Evolutionary conservation across 2,329 filamentous ascomycete species (phyloP), one percentile per base, ranked within the genome.

Genomic region (Trichothecium sympodiale): DNA sequence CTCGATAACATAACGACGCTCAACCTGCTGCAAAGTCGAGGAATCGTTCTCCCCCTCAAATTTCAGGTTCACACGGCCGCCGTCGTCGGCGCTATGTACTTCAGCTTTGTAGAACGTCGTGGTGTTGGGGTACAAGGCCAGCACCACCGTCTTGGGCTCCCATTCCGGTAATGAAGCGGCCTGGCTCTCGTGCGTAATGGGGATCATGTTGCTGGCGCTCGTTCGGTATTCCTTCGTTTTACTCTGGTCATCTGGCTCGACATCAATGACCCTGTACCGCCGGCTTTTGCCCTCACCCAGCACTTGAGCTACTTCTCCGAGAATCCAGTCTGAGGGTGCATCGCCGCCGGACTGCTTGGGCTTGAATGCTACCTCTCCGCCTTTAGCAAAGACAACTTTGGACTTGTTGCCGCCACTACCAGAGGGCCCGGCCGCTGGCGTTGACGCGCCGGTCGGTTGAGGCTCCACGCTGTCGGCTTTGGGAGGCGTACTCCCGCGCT

Each of bases 71-170:
- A 80, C 75, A 41, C 67, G 70, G 29, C 66, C 50, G 41, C 65
- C 54, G 28, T 62, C 62, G 23, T 79, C 64, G 65, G 74, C 78
- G 26, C 78, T 78, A 59, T 84, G 81, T 8, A 89, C 83, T 46
- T 87, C 82, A 2, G 84, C 84, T 52, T 83, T 79, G 55, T 91
- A 91, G 48, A 91, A 89, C 0, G 83, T 88, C 1, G 84, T 88
- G 1, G 84, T 89, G 47, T 86, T 79, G 0, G 84, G 84, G 50
- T 91, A 91, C 39, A 86, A 63, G 0, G 84, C 84, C 38, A 89
- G 64, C 8, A 89, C 83, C 31, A 77, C 73, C 52, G 80, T 83
- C 31, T 82, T 80, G 28, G 72, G 60, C 26, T 81, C 74, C 39
- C 81, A 71, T 29, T 81, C 67, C 4, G 69, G 60, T 13, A 80